Evolutionary conservation across 2,329 filamentous ascomycete genomes (phyloP), one percentile per base, ranked within the genome.

Genomic region (Fusarium solani-melongenae): DNA sequence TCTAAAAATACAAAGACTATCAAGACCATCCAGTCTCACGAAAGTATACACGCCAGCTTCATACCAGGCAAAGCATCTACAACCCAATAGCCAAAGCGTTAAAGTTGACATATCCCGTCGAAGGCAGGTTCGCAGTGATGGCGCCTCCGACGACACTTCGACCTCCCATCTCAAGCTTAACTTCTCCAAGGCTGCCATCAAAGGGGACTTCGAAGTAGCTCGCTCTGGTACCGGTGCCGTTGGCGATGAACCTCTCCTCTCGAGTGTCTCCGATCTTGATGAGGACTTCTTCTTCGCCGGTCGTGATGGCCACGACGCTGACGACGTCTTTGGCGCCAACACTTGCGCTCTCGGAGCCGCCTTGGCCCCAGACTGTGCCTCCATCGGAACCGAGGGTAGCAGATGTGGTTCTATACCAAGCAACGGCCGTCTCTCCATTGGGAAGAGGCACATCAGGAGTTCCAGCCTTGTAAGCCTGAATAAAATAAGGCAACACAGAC

Each of bases 401-500:
- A 2, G 77, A 75, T 14, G 78, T 80, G n/a, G 64, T 67, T 29
- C 82, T 81, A 69, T 82, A 83, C 81, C 81, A 83, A 5, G 76
- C 71, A 3, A 79, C 72, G 9, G 82, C 66, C 29, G 73, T 74
- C 51, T 83, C 82, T 24, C 74, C 69, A 64, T 34, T 46, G 15
- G 75, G 74, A 17, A 76, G 75, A 51, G 81, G 57, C 67, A 75
- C 65, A 44, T 67, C 79, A 8, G 53, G 61, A 38, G 78, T 78
- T 15, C 80, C 82, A 33, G 79, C 83, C 78, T 89, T 89, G 80
- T 86, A 90, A 33, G 80, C 79, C 34, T 83, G 79, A 72, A 89
- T 87, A 74, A 85, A 85, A 76, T 85, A 87, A 3, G 88, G 87
- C 2, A 89, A 81, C 27, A 86, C 75, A 24, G 80, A 78, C 29